A percentile compares a stretch with the other conserved stretches of the same genome.
phyloP scores from a whole-genome alignment of 2,329 filamentous ascomycete genomes.

The Fusarium ramigenum region DNA sequence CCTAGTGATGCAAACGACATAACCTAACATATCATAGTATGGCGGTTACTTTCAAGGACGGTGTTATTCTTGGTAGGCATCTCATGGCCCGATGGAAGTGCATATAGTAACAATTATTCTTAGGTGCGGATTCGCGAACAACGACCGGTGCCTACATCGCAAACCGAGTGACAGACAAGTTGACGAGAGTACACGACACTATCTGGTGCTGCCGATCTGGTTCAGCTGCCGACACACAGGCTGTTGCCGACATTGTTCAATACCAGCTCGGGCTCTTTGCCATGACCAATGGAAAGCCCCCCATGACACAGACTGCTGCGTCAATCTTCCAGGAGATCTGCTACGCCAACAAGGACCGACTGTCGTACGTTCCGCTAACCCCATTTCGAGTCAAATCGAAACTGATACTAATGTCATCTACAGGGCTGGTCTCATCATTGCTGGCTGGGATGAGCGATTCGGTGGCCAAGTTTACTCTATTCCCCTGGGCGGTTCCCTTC shows the following conservation, averaged over 20 bases:
- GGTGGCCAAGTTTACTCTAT: conserved; percentile 98
- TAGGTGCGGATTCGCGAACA: conserved; percentile 93
- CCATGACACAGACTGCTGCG: conserved; percentile 93
- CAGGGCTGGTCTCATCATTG: conserved; percentile 96
- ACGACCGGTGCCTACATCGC: conserved; percentile 98
- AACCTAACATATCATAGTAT: conserved; percentile 68
- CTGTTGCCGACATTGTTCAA: conserved; percentile 96
- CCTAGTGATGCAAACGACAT: conserved; percentile 37
- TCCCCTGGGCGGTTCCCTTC: conserved; percentile 92
- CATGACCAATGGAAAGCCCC: conserved; percentile 86
- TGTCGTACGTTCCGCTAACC: conserved; percentile 72
- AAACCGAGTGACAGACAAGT: conserved; percentile 98
- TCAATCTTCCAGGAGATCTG: conserved; percentile 98
- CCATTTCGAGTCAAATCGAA: background rate
- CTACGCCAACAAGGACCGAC: conserved; percentile 94
- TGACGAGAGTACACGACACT: conserved; percentile 97
- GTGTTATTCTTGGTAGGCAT: conserved; percentile 83
- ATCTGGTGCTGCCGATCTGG: conserved; percentile 99
- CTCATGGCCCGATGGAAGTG: background rate
- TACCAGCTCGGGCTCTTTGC: conserved; percentile 95
- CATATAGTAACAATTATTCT: conserved; percentile 20
- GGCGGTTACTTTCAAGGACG: conserved; percentile 99
- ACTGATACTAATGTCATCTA: conserved; percentile 21
- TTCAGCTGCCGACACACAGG: conserved; percentile 96
- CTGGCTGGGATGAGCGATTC: conserved; percentile 95